Conservation (phyloP, 805 yeast species). For the Yamadazyma insecticola region DNA sequence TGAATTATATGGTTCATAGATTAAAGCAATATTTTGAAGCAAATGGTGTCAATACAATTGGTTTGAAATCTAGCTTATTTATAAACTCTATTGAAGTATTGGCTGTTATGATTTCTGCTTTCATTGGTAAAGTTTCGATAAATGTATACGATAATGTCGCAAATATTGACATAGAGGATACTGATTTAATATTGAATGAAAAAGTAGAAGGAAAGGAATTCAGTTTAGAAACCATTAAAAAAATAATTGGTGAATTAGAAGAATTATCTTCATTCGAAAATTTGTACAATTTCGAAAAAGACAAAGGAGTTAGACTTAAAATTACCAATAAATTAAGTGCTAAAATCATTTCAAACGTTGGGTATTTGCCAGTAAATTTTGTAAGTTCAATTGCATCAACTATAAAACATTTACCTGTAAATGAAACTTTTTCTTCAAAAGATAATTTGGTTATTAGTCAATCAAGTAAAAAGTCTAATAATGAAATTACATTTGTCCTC, state of each 20-base stretch:
- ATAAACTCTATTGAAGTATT: slow-evolving; percentile 27
- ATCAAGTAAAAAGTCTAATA: slow-evolving; percentile 13
- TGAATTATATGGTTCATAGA: slow-evolving; percentile 25
- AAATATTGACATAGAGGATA: slow-evolving; percentile 6
- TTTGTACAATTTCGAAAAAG: slow-evolving; percentile 28
- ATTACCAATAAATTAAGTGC: slow-evolving; percentile 14
- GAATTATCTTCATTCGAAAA: slow-evolving; percentile 17
- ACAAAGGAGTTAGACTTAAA: slow-evolving; percentile 32
- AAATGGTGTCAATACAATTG: slow-evolving; percentile 13
- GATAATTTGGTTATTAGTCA: slow-evolving; percentile 22
- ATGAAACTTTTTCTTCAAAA: slow-evolving; percentile 5
- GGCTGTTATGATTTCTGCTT: slow-evolving; percentile 39
- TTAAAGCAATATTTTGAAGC: slow-evolving; percentile 15
- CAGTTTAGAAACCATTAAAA: too few relatives aligned
- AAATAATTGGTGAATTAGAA: slow-evolving; percentile 1
- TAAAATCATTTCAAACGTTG: slow-evolving; percentile 12
- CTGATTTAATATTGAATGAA: neutral
- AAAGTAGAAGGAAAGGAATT: too few relatives aligned
- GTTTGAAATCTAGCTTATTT: slow-evolving; percentile 22
- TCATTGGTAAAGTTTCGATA: slow-evolving; percentile 37
- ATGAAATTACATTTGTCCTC: slow-evolving; percentile 21
- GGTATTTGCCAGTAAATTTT: slow-evolving; percentile 48
- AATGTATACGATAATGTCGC: slow-evolving; percentile 30
- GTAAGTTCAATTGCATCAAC: slow-evolving; percentile 52
- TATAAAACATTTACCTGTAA: slow-evolving; percentile 40